Percentiles rank a stretch among this genome's conserved stretches.
Evolutionary conservation across 108 stramenopile species (phyloP).

Genomic region (Discostella pseudostelligera): DNA sequence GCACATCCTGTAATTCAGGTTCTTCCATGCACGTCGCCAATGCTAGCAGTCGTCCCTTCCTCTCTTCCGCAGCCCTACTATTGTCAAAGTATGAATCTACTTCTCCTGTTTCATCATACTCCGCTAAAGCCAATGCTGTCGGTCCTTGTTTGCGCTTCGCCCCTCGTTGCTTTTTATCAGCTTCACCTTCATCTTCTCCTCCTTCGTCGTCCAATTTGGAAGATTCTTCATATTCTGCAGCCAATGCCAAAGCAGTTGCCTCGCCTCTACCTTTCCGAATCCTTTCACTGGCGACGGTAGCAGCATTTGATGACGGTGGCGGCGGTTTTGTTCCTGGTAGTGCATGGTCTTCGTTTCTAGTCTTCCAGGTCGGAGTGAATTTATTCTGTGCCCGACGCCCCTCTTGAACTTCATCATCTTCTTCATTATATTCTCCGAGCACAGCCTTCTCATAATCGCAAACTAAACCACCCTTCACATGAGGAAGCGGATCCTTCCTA

Average conservation of each 20-base stretch:
- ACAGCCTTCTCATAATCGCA: too few species aligned
- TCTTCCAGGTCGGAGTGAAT: too few species aligned
- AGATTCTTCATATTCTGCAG: background rate
- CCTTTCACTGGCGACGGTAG: background rate
- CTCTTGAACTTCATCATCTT: background rate
- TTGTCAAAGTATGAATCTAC: background rate
- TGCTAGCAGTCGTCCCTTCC: background rate
- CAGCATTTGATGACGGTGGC: background rate
- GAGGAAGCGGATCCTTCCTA: too few species aligned
- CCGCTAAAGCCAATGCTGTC: constrained; percentile 7
- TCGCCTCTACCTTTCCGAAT: background rate
- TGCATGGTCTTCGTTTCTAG: background rate
- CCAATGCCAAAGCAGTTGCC: background rate
- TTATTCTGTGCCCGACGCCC: background rate
- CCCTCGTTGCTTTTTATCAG: background rate
- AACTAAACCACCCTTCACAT: too few species aligned
- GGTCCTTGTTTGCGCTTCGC: background rate
- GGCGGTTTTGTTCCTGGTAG: background rate
- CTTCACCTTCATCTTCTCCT: background rate
- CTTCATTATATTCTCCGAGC: background rate
- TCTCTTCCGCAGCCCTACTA: background rate
- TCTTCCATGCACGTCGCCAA: background rate
- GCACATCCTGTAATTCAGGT: too few species aligned
- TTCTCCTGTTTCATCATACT: constrained; percentile 3
- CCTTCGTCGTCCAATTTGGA: background rate